phyloP scores from a whole-genome alignment of 768 basidiomycete species.

The Piloderma croceum region DNA sequence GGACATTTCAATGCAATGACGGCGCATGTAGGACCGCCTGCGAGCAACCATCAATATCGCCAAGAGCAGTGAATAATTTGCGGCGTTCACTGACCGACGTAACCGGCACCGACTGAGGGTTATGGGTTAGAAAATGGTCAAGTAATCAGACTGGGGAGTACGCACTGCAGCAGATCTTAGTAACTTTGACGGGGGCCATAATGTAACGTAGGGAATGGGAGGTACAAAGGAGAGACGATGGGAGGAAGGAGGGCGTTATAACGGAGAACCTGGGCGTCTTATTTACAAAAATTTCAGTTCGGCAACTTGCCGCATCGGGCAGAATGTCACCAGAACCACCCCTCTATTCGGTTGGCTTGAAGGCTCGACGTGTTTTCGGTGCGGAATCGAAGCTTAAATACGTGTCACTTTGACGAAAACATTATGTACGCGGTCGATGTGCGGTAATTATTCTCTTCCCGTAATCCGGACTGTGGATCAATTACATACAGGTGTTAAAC shows the following conservation, averaged over 20 bases:
- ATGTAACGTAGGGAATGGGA: not conserved
- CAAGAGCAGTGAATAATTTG: slow-evolving; percentile 4
- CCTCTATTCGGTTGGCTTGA: no score
- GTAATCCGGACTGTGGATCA: no score
- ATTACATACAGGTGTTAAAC: no score
- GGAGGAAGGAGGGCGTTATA: not conserved
- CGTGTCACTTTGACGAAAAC: no score
- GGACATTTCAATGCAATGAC: slow-evolving; percentile 94
- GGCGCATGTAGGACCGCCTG: slow-evolving; percentile 92
- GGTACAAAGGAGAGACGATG: slow-evolving; percentile 1
- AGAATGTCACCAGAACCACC: no score
- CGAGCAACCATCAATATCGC: slow-evolving; percentile 13
- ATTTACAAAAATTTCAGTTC: no score
- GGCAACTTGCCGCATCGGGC: no score
- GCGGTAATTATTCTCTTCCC: no score
- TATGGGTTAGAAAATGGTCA: no score
- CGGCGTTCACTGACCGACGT: slow-evolving; percentile 63
- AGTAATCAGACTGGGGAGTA: slow-evolving; percentile 15
- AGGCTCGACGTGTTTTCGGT: no score
- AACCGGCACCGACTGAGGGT: slow-evolving; percentile 74
- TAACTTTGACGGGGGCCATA: slow-evolving; percentile 59
- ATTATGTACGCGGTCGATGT: no score
- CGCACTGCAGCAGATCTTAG: slow-evolving; percentile 87
- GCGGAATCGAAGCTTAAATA: no score
- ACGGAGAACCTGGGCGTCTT: not conserved